Evolutionary conservation across 148 eudicot genomes (phyloP).

Genomic region (Vaccinium corymbosum): DNA sequence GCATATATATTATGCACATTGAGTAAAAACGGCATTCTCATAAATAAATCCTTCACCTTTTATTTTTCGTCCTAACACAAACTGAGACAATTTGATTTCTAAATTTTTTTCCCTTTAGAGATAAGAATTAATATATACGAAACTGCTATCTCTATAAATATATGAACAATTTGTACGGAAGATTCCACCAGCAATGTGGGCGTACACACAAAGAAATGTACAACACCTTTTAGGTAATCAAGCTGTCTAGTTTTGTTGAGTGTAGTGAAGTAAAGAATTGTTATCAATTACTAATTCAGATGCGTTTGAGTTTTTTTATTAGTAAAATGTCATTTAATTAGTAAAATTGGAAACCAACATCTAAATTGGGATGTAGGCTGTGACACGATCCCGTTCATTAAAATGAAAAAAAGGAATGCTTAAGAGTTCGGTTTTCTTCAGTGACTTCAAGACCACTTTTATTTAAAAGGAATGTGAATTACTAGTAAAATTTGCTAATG

Average conservation of each 20-base stretch:
- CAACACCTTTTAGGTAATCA: not conserved
- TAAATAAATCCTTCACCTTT: not conserved
- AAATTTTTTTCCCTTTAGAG: not conserved
- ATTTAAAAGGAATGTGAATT: not conserved
- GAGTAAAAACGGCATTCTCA: not conserved
- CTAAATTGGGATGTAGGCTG: too few relatives aligned
- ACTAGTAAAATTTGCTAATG: not conserved
- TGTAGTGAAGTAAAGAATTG: not conserved
- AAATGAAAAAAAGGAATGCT: not conserved
- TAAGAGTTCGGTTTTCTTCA: not conserved
- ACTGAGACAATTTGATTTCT: not conserved
- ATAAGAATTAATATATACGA: not conserved
- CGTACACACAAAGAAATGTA: not conserved
- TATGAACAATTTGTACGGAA: not conserved
- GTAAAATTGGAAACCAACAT: not conserved
- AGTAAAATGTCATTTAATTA: not conserved
- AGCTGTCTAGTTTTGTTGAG: not conserved
- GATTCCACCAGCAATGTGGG: conserved; percentile 8
- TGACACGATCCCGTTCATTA: too few relatives aligned
- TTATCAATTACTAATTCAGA: not conserved
- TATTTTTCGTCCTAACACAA: not conserved
- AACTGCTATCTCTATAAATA: not conserved
- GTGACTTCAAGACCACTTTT: not conserved
- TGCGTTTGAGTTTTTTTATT: not conserved
- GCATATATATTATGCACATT: not conserved